Evolutionary conservation across 2,329 filamentous ascomycete genomes (phyloP), one percentile per base, ranked within the genome.

Genomic region (Neonectria neomacrospora): DNA sequence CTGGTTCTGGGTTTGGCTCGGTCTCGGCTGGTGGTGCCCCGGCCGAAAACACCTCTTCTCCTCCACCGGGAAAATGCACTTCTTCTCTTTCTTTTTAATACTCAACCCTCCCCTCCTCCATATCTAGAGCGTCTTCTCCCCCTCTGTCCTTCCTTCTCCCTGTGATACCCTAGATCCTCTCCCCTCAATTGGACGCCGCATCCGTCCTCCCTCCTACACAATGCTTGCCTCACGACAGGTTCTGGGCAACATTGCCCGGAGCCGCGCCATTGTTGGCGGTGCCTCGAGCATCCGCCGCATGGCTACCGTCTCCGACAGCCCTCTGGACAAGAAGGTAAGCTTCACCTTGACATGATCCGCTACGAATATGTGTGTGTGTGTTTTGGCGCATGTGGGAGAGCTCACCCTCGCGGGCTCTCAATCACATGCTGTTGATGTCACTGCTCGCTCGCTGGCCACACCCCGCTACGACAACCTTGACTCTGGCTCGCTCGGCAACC

Each of bases 241-340:
- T 80, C 83, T 90, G 84, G 88, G 88, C 84, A 80, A 78, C 75
- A 78, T 86, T 74, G 85, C 87, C 84, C 88, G 86, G 82, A 82
- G 83, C 81, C 86, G 89, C 76, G 83, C 82, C 78, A 74, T 83
- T 66, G 78, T 78, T 73, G 78, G 82, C 74, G 81, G 82, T 80
- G 82, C 89, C 86, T 80, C 90, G 75, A 83, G 86, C 78, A 79
- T 89, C 75, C 87, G 89, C 74, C 85, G 89, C 74, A 90, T 97
- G 85, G 95, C 95, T 69, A 96, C 94, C 74, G 91, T 94, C 77
- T 87, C 89, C 75, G 93, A 97, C 82, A 90, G 89, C 78, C 89
- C 93, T 74, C 90, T 99, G 73, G 92, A 94, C 84, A 90, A 90
- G 85, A 97, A 97, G 91, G 96, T 87, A 78, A 71, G 83, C 71